These are phyloP conservation scores for Annona squamosa DNA, from an alignment of 164 flowering plant genomes.

Conservation along the genomic window DNA sequence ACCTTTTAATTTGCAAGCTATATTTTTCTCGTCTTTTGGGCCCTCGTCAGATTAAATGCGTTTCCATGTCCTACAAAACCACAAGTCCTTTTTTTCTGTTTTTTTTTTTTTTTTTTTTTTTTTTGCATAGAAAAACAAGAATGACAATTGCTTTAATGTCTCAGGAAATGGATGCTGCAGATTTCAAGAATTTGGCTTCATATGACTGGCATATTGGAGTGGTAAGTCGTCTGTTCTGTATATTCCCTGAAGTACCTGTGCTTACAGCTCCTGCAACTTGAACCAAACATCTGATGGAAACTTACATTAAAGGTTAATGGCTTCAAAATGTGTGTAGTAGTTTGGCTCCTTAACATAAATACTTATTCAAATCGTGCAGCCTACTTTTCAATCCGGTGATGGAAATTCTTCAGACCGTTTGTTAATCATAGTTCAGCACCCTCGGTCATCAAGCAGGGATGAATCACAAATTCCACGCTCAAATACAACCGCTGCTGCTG, in stretches of 20 bases:
- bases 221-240: slow-evolving; percentile 35
- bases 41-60: too few species aligned
- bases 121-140: too few species aligned
- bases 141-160: background rate
- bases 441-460: slow-evolving; percentile 11
- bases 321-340: background rate
- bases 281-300: background rate
- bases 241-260: background rate
- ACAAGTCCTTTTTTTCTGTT: too few species aligned
- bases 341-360: background rate
- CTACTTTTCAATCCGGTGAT: slow-evolving; percentile 25
- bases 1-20: too few species aligned
- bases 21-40: too few species aligned
- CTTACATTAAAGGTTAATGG: background rate
- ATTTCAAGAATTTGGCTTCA: slow-evolving; percentile 53
- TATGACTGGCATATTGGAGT: slow-evolving; percentile 88
- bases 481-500: background rate
- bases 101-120: too few species aligned
- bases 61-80: too few species aligned
- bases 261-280: background rate
- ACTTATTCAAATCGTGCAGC: slow-evolving; percentile 32
- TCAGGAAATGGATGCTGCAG: slow-evolving; percentile 90
- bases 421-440: slow-evolving; percentile 26
- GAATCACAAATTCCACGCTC: slow-evolving; percentile 6
- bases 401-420: slow-evolving; percentile 7